Conservation (phyloP, 1,284 basidiomycete genomes). For the Tranzscheliella williamsii region DNA sequence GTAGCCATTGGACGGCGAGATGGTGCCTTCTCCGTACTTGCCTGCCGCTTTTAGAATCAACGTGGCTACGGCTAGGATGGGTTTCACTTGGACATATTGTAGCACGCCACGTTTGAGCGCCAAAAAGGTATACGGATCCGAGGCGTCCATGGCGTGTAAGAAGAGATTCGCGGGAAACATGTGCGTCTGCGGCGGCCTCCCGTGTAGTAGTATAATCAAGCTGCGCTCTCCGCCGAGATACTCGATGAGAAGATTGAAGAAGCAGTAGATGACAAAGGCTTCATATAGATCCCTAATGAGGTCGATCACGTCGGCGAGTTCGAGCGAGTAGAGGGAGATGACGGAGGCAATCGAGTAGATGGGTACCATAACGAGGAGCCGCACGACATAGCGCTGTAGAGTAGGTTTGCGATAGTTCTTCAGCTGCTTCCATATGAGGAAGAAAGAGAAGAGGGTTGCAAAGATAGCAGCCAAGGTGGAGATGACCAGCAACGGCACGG, state of each 20-base stretch:
- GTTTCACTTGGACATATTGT: constrained; percentile 97
- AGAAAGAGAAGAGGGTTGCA: constrained; percentile 75
- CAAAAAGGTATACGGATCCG: constrained; percentile 78
- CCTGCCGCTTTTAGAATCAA: constrained; percentile 82
- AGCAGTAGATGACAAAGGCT: constrained; percentile 90
- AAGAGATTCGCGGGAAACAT: constrained; percentile 74
- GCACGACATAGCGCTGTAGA: constrained; percentile 77
- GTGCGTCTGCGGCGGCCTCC: constrained; percentile 81
- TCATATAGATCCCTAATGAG: constrained; percentile 94
- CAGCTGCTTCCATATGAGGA: constrained; percentile 83
- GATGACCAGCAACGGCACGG: constrained; percentile 66
- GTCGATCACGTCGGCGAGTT: constrained; percentile 95
- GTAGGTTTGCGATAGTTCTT: constrained; percentile 65
- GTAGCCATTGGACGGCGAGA: constrained; percentile 80
- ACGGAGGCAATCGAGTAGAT: constrained; percentile 87
- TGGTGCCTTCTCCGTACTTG: constrained; percentile 85
- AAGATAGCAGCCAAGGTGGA: constrained; percentile 68
- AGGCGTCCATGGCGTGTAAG: constrained; percentile 52
- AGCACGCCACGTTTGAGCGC: constrained; percentile 92
- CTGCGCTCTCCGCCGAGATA: constrained; percentile 93
- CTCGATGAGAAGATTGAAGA: constrained; percentile 62
- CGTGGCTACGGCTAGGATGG: constrained; percentile 80
- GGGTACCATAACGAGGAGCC: constrained; percentile 97
- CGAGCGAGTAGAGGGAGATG: constrained; percentile 89
- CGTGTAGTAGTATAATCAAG: constrained; percentile 85